Conservation (phyloP, 176 grass and related monocot genomes). For the Oryza longistaminata region DNA sequence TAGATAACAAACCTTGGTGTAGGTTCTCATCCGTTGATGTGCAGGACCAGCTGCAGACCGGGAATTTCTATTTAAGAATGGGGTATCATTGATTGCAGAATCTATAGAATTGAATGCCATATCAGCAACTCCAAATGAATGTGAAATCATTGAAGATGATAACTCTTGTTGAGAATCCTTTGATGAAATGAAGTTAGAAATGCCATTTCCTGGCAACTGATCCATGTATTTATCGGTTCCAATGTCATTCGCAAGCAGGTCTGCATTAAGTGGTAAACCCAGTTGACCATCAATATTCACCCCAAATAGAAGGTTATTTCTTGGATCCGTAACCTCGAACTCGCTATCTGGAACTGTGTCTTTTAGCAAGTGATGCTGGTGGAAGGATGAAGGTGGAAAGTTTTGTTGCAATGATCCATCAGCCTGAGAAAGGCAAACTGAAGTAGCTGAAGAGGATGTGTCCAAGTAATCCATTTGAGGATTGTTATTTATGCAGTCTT, state of each 20-base stretch:
- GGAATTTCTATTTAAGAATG: constrained; percentile 62
- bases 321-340: constrained; percentile 61
- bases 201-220: constrained; percentile 53
- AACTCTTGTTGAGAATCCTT: constrained; percentile 80
- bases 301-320: constrained; percentile 72
- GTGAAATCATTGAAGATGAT: constrained; percentile 78
- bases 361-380: constrained; percentile 52
- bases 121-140: constrained; percentile 72
- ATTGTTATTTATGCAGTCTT: constrained; percentile 51
- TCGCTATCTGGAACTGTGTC: constrained; percentile 53
- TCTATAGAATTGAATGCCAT: constrained; percentile 82
- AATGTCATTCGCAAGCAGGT: constrained; percentile 58
- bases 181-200: constrained; percentile 56
- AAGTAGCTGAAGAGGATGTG: constrained; percentile 78
- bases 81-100: constrained; percentile 62
- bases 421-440: constrained; percentile 72
- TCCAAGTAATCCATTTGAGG: constrained; percentile 67
- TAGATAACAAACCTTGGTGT: constrained; percentile 69
- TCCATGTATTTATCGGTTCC: constrained; percentile 61
- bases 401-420: constrained; percentile 67
- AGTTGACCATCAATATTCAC: constrained; percentile 68
- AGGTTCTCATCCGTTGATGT: constrained; percentile 75
- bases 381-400: constrained; percentile 64
- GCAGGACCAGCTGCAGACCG: constrained; percentile 43
- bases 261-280: constrained; percentile 53